phyloP scores from a whole-genome alignment of 495 filamentous ascomycete genomes.

The Cudoniella acicularis region DNA sequence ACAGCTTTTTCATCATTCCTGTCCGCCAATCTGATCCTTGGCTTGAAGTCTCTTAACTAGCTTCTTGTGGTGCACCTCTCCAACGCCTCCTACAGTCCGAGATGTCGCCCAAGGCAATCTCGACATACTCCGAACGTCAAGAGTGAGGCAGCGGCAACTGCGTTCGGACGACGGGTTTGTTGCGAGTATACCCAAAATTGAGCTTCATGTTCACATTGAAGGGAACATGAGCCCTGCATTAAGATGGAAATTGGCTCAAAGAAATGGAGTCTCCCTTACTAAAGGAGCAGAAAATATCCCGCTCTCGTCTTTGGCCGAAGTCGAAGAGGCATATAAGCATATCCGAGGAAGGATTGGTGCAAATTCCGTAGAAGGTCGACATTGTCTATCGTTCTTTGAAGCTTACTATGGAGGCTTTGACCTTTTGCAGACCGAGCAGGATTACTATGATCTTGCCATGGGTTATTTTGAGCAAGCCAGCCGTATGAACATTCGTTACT shows the following conservation, averaged over 20 bases:
- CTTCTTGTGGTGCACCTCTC: neutral
- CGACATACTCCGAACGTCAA: neutral
- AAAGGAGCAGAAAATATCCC: neutral
- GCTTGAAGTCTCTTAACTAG: neutral
- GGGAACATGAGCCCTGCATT: constrained; percentile 64
- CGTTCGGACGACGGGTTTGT: constrained; percentile 5
- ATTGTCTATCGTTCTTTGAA: constrained; percentile 47
- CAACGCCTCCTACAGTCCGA: neutral
- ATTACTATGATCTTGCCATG: constrained; percentile 70
- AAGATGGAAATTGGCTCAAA: constrained; percentile 61
- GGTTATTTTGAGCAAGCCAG: constrained; percentile 63
- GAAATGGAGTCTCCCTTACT: constrained; percentile 56
- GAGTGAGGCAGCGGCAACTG: neutral
- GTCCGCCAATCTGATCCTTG: neutral
- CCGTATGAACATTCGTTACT: constrained; percentile 60
- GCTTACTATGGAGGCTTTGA: constrained; percentile 76
- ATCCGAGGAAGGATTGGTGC: constrained; percentile 1
- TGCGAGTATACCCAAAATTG: constrained; percentile 59
- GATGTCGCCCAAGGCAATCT: neutral
- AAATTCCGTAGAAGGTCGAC: neutral
- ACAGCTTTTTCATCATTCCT: neutral
- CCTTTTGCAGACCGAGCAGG: constrained; percentile 50
- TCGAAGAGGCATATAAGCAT: constrained; percentile 5
- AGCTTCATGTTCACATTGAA: constrained; percentile 76
- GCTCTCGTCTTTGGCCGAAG: neutral